Conservation (phyloP, 1,139 yeast genomes). For the Nakaseomyces uthaithaninus region DNA sequence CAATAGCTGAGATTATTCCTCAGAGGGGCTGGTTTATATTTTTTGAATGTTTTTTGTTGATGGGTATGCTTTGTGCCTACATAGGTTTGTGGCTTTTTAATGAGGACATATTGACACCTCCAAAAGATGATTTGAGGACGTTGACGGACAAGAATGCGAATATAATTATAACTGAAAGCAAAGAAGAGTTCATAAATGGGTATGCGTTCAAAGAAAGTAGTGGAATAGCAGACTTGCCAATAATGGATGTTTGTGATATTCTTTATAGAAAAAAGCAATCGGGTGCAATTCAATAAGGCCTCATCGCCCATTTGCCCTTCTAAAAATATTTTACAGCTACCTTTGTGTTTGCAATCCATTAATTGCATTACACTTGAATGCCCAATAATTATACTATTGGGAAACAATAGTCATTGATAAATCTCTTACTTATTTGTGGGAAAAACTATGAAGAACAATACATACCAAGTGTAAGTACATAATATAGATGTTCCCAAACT, state of each 20-base stretch:
- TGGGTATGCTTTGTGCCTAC: slow-evolving; percentile 64
- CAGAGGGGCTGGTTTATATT: slow-evolving; percentile 25
- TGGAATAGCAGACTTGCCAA: slow-evolving; percentile 76
- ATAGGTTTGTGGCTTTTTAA: slow-evolving; percentile 64
- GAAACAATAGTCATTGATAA: no score
- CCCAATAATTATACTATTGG: no score
- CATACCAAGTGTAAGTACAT: no score
- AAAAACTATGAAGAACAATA: no score
- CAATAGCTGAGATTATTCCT: slow-evolving; percentile 13
- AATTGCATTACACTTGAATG: no score
- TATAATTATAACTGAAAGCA: slow-evolving; percentile 31
- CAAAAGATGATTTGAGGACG: slow-evolving; percentile 50
- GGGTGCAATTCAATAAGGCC: neutral
- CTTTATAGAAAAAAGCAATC: slow-evolving; percentile 36
- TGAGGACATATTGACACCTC: slow-evolving; percentile 59
- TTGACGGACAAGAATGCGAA: slow-evolving; percentile 63
- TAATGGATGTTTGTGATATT: slow-evolving; percentile 56
- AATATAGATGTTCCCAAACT: no score
- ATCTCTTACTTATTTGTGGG: no score
- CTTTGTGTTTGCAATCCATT: no score
- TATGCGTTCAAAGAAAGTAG: slow-evolving; percentile 44
- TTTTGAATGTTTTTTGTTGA: slow-evolving; percentile 33
- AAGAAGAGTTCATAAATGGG: slow-evolving; percentile 29
- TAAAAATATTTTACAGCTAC: no score
- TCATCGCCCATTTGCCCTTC: no score